A percentile compares a stretch with the other conserved stretches of the same genome.
phyloP scores from a whole-genome alignment of 1,139 yeast species.

The Pichiaceae sp. region DNA sequence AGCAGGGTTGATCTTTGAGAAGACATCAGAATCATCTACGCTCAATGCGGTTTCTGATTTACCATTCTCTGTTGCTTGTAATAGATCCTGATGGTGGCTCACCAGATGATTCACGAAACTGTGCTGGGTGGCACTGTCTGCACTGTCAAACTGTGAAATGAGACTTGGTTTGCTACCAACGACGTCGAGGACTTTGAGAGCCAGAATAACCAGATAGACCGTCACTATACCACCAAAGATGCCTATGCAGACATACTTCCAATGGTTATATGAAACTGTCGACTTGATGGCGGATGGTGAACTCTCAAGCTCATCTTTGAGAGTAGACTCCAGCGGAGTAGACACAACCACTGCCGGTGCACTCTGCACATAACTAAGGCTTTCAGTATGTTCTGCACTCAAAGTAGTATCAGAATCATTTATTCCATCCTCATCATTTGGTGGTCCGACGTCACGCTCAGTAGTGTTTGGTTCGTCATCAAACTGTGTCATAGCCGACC shows the following conservation, averaged over 20 bases:
- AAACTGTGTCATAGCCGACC: no score
- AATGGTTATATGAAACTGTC: slow-evolving; percentile 4
- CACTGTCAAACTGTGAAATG: slow-evolving; percentile 1
- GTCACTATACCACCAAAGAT: slow-evolving; percentile 3
- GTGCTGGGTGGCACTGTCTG: not conserved
- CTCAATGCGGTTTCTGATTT: not conserved
- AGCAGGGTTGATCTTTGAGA: slow-evolving; percentile 23
- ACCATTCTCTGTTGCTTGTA: not conserved
- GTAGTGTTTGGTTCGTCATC: no score
- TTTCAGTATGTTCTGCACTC: no score
- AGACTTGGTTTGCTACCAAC: not conserved
- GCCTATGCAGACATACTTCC: slow-evolving; percentile 10
- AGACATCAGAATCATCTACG: not conserved
- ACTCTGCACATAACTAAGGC: no score
- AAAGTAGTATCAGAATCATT: no score
- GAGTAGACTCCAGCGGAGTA: no score
- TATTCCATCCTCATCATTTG: no score
- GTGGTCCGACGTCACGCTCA: no score
- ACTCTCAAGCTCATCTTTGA: no score
- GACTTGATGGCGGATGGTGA: no score
- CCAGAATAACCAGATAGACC: slow-evolving; percentile 3
- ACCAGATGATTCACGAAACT: not conserved
- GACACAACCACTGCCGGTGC: no score
- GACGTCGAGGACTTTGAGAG: slow-evolving; percentile 4
- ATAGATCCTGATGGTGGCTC: not conserved